These are phyloP conservation scores for Shiraia bambusicola DNA, from an alignment of 2,329 filamentous ascomycete genomes.

Conservation along the genomic window DNA sequence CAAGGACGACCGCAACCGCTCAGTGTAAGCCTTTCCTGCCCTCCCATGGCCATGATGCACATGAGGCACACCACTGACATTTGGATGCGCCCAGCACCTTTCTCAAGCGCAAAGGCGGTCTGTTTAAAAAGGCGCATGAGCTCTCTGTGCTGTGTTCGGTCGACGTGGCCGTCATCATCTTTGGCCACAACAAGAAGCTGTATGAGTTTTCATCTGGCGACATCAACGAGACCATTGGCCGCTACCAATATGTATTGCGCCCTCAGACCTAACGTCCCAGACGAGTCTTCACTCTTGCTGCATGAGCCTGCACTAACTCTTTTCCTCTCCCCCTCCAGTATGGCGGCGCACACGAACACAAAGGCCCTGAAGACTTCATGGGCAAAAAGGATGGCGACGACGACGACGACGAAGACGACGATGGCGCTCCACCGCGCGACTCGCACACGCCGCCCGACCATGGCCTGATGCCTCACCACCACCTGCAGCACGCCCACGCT, in stretches of 20 bases:
- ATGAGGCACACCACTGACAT: conserved; percentile 18
- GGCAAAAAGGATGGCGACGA: conserved; percentile 71
- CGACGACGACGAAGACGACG: conserved; percentile 80
- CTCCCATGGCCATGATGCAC: conserved; percentile 5
- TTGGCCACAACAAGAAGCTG: conserved; percentile 97
- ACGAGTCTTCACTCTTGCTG: conserved; percentile 13
- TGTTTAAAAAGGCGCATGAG: conserved; percentile 99
- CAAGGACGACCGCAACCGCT: conserved; percentile 96
- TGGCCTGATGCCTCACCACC: conserved; percentile 52
- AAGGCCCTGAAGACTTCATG: conserved; percentile 89
- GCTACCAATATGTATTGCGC: conserved; percentile 85
- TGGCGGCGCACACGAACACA: conserved; percentile 91
- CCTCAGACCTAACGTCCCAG: conserved; percentile 3
- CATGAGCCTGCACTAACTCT: conserved; percentile 26
- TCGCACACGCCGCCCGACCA: conserved; percentile 66
- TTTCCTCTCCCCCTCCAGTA: conserved; percentile 74
- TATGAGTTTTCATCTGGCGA: conserved; percentile 96
- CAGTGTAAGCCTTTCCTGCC: conserved; percentile 69
- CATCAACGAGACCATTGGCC: conserved; percentile 84
- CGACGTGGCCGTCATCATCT: conserved; percentile 97
- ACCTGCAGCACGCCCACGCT: conserved; percentile 55
- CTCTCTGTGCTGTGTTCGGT: conserved; percentile 96
- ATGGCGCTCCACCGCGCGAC: conserved; percentile 68
- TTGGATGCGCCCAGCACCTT: conserved; percentile 70
- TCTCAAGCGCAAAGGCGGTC: conserved; percentile 94